Evolutionary conservation across 805 yeast species (phyloP), one percentile per base, ranked within the genome.

Genomic region (Kluyveromyces wickerhamii): DNA sequence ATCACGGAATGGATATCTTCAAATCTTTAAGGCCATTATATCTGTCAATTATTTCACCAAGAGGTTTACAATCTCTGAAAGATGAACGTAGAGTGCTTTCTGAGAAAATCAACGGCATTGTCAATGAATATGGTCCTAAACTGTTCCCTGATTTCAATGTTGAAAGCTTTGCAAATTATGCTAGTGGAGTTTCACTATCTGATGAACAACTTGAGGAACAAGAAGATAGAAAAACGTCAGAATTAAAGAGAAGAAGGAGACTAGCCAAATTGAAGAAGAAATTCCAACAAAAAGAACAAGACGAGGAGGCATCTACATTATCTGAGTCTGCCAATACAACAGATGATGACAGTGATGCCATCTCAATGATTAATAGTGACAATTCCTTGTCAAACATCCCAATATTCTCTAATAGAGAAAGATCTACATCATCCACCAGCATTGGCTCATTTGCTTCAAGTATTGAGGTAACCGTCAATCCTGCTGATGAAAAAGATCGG

Each of bases 1-100:
- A 92, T 52, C 81, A 78, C 40, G 98, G 98, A 22, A 71, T 85
- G 77, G 97, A 89, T 54, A 69, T 83, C 31, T 71, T 81, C 55
- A 86, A 86, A 53, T 79, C 94, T 3, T 62, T 89, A 37, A 71
- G 87, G 44, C 96, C 97, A 1, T 62, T 89, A 27, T 81, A 80
- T 59, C 56, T 80, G 18, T 74, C 83, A 3, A 55, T 82, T 13
- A 71, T 71, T 8, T 67, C 75, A 16, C 79, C 81, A 26, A 60
- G 70, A 13, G 71, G 77, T 1, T 63, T 80, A 32, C 54, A 57
- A 27, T 71, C 77, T 38, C 63, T 92, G 45, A 77, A 83, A 47
- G 59, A 64, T 18, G 67, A 73, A 33, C 69, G 97, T 43, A 62
- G 63, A 26, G 70, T 69, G 41, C 66, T 89, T 39, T 74, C 84